These are phyloP conservation scores for Yamadazyma ubonensis DNA, from an alignment of 805 yeast genomes.

Conservation along the genomic window DNA sequence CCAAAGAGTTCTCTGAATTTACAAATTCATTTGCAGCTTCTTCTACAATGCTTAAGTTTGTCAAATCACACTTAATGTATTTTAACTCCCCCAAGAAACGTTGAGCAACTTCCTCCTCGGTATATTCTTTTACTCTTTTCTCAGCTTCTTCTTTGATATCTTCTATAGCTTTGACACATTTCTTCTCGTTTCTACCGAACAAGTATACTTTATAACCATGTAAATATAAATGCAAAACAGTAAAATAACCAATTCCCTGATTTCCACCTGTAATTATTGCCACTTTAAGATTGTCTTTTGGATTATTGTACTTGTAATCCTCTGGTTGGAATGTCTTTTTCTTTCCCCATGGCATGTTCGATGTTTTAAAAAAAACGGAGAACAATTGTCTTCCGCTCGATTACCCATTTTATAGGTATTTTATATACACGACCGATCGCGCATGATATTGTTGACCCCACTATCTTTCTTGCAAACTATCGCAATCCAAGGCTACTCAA, in stretches of 20 bases:
- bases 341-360: background rate
- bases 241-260: slow-evolving; percentile 42
- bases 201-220: slow-evolving; percentile 40
- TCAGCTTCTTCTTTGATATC: slow-evolving; percentile 34
- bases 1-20: slow-evolving; percentile 25
- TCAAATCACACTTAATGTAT: slow-evolving; percentile 55
- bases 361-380: no score
- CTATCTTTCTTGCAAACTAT: no score
- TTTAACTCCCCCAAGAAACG: slow-evolving; percentile 50
- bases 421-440: no score
- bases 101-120: slow-evolving; percentile 9
- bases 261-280: slow-evolving; percentile 42
- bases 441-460: no score
- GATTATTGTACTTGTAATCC: slow-evolving; percentile 23
- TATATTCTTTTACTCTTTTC: slow-evolving; percentile 17
- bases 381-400: no score
- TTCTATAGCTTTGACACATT: slow-evolving; percentile 31
- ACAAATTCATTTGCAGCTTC: slow-evolving; percentile 26
- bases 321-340: slow-evolving; percentile 10
- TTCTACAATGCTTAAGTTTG: slow-evolving; percentile 31
- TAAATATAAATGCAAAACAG: slow-evolving; percentile 37
- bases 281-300: slow-evolving; percentile 24
- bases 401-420: no score
- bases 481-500: no score
- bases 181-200: slow-evolving; percentile 34